Conservation (phyloP, 1,284 basidiomycete species). For the Hymenochaete sp. region DNA sequence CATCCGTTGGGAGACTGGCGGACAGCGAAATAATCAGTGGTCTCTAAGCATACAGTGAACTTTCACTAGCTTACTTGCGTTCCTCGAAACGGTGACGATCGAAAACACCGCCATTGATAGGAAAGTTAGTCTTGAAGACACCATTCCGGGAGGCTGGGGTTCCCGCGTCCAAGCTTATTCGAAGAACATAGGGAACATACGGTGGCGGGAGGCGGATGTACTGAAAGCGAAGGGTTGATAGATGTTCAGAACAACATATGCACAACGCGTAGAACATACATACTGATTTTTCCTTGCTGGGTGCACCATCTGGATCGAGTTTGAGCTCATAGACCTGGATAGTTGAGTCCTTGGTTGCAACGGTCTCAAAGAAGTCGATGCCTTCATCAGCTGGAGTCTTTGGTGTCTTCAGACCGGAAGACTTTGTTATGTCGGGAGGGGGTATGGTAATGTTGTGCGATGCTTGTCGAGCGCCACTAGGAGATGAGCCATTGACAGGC, state of each 20-base stretch:
- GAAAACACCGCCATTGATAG: conserved; percentile 82
- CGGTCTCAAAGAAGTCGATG: conserved; percentile 73
- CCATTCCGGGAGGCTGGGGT: conserved; percentile 83
- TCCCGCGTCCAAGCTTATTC: conserved; percentile 84
- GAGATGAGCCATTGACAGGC: not conserved
- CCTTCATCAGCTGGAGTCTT: conserved; percentile 90
- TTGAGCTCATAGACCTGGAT: conserved; percentile 79
- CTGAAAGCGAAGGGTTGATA: conserved; percentile 33
- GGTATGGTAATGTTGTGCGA: conserved; percentile 23
- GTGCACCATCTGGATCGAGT: conserved; percentile 84
- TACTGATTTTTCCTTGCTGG: conserved; percentile 75
- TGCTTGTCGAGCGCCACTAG: conserved; percentile 11
- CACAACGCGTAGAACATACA: conserved; percentile 23
- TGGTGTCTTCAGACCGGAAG: conserved; percentile 40
- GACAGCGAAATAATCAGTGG: not conserved
- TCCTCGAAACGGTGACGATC: conserved; percentile 69
- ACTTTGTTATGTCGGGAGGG: conserved; percentile 18
- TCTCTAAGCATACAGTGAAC: conserved; percentile 2
- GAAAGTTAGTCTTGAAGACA: conserved; percentile 90
- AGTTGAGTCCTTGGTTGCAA: conserved; percentile 46
- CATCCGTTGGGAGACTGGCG: conserved; percentile 65
- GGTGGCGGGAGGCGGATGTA: conserved; percentile 92
- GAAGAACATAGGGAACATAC: conserved; percentile 78
- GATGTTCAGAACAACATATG: conserved; percentile 4
- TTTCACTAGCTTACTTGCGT: conserved; percentile 62